Base-by-base conservation (phyloP, 2,329 filamentous ascomycete species). In the Camptophora hylomeconis region DNA sequence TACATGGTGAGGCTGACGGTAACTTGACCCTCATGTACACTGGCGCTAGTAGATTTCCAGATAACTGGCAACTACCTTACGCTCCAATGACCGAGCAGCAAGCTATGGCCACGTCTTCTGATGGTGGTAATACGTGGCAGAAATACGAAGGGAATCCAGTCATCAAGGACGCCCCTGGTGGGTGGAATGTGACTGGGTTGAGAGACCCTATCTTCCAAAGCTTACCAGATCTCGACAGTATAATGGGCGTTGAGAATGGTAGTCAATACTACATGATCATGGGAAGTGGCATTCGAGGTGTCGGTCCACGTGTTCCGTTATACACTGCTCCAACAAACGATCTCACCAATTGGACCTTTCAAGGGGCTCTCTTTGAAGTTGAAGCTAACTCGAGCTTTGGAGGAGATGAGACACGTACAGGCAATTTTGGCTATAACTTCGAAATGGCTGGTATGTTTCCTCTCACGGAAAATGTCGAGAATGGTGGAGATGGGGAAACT, bases 11-110 rank as follows among this genome's bases (percentile, higher is more conserved):
- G 24, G 20, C 8, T 20, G 53, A 64, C 35, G 60, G 59, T 20
- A 59, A 58, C 5, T 51, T 65, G 2, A 49, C 60, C 8, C 41
- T 53, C 10, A 57, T 65, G 33, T 66, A 65, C 45, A 65, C 62
- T 2, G 58, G 57, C 2, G 59, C 62, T 3, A 53, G 51, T 5
- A 41, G 56, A 5, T 48, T 63, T 2, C 61, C 62, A 1, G 63
- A 59, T 8, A 55, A 50, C 33, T 65, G 58, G 58, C 38, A 42
- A 4, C 42, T 57, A n/a, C 52, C 52, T 1, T 65, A 65, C 35
- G 48, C 47, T 2, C 49, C 50, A 0, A 55, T 55, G 17, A 61
- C 59, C 2, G 61, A 66, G 39, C 58, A 52, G 2, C 61, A 64
- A 33, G 55, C 53, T 24, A 37, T 65, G 11, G 61, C 57, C 3